Base-by-base conservation (phyloP, 116 monocot genomes). In the Papilionanthe hybrid region DNA sequence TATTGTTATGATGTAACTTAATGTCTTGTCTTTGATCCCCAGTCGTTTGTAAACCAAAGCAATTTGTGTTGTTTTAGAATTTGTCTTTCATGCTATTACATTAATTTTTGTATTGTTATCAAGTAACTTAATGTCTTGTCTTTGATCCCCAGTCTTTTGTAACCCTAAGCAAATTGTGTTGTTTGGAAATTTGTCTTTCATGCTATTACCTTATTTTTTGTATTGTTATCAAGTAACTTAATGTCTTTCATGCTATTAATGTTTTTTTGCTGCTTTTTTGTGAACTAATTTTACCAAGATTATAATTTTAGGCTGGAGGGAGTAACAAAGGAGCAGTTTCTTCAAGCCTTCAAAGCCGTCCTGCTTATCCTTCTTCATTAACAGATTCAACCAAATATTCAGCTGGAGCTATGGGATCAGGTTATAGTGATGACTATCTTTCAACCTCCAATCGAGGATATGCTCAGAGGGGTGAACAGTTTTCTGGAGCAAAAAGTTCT, bases 391-490 rank as follows among this genome's bases (percentile, higher is more conserved):
- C 94, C 22, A 94, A 91, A 77, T 89, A 88, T 78, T 81, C 90
- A 72, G 75, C 94, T 79, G 88, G 79, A 81, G 72, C 81, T 75
- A 44, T 86, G 42, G 87, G 90, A 25, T 90, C 91, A 49, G 89
- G 84, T 72, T 80, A 91, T 74, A 47, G 45, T 76, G 93, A 97
- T 81, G 93, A 94, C 44, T 94, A 91, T 82, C 63, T 85, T 56
- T 84, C 88, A 41, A 72, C 88, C 1, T 79, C 89, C 27, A 89
- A 76, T 68, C 90, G 81, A 72, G 89, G 86, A 49, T 89, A 87
- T 78, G 79, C 85, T 15, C 90, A 93, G 69, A 95, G 93, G 79
- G 85, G 29, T 7, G 95, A 93, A 9, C 89, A 85, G 66, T 92
- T 81, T 83, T 49, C 88, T 75, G 42, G 82, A 66, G 75, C 42